Conservation (phyloP, 1,284 basidiomycete genomes). For the Leccinum variabile region DNA sequence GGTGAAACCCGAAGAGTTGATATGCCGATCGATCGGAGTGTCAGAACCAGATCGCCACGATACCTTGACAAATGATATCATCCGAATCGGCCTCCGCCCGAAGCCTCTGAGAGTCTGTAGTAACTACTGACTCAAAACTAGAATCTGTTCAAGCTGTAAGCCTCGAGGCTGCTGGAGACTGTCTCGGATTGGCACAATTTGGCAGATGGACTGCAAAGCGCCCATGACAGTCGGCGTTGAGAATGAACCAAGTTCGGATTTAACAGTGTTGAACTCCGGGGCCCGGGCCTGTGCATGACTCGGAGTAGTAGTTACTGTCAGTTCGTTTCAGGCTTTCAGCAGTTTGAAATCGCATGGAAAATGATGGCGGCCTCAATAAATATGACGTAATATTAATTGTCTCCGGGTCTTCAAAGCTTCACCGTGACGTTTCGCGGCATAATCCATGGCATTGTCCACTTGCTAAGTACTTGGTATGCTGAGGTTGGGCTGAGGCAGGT, state of each 20-base stretch:
- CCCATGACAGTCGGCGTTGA: not conserved
- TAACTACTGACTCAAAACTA: not conserved
- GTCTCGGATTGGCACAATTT: not conserved
- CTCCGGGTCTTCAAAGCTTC: too few relatives aligned
- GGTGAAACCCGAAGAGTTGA: not conserved
- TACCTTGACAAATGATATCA: not conserved
- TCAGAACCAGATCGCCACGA: not conserved
- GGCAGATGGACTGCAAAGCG: not conserved
- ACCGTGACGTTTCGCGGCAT: too few relatives aligned
- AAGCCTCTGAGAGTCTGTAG: not conserved
- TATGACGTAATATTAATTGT: not conserved
- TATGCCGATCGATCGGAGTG: conserved; percentile 1
- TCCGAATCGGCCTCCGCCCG: not conserved
- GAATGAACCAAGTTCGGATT: not conserved
- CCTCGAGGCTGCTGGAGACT: not conserved
- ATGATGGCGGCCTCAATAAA: not conserved
- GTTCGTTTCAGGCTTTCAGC: not conserved
- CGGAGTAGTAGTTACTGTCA: not conserved
- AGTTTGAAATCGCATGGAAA: not conserved
- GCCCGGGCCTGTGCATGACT: too few relatives aligned
- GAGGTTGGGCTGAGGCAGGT: too few relatives aligned
- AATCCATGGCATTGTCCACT: too few relatives aligned
- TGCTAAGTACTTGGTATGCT: too few relatives aligned
- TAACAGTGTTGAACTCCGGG: not conserved
- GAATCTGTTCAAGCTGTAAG: not conserved